A percentile compares a stretch with the other conserved stretches of the same genome.
These are phyloP conservation scores for Fistulinella staudtii DNA, from an alignment of 1,284 basidiomycete species.

Conservation along the genomic window DNA sequence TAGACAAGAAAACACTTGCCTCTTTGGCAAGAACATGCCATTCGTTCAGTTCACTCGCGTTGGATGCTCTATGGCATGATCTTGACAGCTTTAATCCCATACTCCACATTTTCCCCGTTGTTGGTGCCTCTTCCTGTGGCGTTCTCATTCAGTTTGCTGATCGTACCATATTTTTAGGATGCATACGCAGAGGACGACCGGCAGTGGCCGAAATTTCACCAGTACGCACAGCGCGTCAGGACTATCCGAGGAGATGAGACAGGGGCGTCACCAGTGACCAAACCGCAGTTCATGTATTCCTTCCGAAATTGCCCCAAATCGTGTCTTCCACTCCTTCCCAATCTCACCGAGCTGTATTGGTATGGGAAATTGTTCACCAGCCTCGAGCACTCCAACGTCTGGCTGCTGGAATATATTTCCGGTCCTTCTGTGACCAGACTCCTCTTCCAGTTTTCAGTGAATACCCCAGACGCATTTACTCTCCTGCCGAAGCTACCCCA, in stretches of 20 bases:
- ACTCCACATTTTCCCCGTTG: conserved; percentile 4
- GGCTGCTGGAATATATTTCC: conserved; percentile 11
- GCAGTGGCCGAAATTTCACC: conserved; percentile 11
- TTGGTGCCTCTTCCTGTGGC: conserved; percentile 4
- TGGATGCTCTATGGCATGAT: conserved; percentile 18
- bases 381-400: conserved; percentile 5
- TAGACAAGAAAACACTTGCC: conserved; percentile 9
- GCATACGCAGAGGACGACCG: not conserved
- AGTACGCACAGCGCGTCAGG: conserved; percentile 19
- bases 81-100: conserved; percentile 12
- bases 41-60: conserved; percentile 13
- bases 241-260: conserved; percentile 2
- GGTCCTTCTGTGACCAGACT: conserved; percentile 7
- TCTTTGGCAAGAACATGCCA: conserved; percentile 17
- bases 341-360: conserved; percentile 9
- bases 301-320: conserved; percentile 3
- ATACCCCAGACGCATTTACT: not conserved
- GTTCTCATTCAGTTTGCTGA: not conserved
- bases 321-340: conserved; percentile 14
- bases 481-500: too few species aligned
- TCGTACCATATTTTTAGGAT: not conserved
- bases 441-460: conserved; percentile 4
- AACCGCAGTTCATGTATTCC: not conserved
- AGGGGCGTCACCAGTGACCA: not conserved
- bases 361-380: conserved; percentile 3